Evolutionary conservation across 129 eudicot species (phyloP), one percentile per base, ranked within the genome.

Genomic region (Centaurea solstitialis): DNA sequence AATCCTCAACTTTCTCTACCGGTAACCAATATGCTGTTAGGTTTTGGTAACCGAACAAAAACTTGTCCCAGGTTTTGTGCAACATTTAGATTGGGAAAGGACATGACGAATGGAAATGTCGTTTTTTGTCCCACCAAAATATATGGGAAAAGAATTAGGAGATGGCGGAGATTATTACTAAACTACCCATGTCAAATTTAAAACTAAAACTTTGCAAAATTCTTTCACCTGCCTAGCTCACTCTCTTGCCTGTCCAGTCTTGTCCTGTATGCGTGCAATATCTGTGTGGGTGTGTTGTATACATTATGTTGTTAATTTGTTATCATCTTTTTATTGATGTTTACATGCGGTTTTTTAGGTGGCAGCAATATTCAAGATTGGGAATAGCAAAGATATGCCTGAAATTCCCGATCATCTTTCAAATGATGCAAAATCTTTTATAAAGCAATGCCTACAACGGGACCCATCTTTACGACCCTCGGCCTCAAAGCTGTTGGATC

Each of bases 351-450:
- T 78, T 76, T 61, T 26, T 59, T 79, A 94, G 98, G 98, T 94
- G 59, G 98, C 98, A 47, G 98, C 98, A 41, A 94, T 94, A 79
- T 94, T 94, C 80, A 94, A 94, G 87, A 94, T 94, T 23, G 98
- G 98, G 79, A 94, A 94, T 86, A 94, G 98, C 92, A 94, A 87
- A 89, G 98, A 94, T 76, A 78, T 88, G 72, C 98, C 98, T 1
- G 96, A 88, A 73, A 92, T 94, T 79, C 98, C 98, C 1, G 87
- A 86, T 78, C 91, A 88, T 82, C 90, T 94, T 80, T 94, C 98
- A 17, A 50, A 57, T 76, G 91, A 92, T 76, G 97, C 97, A 35
- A 94, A 92, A 84, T 80, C 81, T 69, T 94, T 94, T 74, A 87
- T 94, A 69, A 86, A 86, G 78, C 85, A 75, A 61, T 94, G 98